Percentiles rank a stretch among this genome's conserved stretches.
phyloP scores from a whole-genome alignment of 345 rosid genomes.

The Eucalyptus virginea region DNA sequence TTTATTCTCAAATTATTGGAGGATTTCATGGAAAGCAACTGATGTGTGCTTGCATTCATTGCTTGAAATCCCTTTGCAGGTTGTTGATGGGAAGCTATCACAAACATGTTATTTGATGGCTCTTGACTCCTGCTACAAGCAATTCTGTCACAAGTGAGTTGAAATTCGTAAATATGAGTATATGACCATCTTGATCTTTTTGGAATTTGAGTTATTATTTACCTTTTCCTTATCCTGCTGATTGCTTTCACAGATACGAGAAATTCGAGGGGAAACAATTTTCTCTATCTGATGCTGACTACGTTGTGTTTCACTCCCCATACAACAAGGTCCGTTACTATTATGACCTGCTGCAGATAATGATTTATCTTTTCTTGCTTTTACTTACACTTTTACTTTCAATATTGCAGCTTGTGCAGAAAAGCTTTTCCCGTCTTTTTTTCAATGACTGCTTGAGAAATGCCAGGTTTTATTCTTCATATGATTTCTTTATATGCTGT shows the following conservation, averaged over 20 bases:
- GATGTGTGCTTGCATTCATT: not conserved
- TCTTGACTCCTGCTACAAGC: constrained; percentile 84
- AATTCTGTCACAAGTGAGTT: constrained; percentile 73
- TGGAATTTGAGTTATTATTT: not conserved
- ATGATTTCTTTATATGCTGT: not conserved
- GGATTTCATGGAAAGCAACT: not conserved
- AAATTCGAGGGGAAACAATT: constrained; percentile 78
- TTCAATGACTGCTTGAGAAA: constrained; percentile 75
- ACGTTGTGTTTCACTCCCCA: constrained; percentile 93
- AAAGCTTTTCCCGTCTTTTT: constrained; percentile 90
- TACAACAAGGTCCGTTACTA: constrained; percentile 69
- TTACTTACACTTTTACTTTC: not conserved
- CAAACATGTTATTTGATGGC: constrained; percentile 99
- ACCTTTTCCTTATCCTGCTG: not conserved
- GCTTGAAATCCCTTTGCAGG: constrained; percentile 30
- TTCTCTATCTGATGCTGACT: constrained; percentile 67
- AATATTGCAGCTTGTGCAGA: constrained; percentile 89
- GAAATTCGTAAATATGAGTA: not conserved
- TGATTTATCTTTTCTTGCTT: not conserved
- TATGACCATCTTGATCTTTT: not conserved
- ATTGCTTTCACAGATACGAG: constrained; percentile 48
- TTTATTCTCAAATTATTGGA: not conserved
- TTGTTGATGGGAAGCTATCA: constrained; percentile 98
- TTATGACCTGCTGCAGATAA: not conserved
- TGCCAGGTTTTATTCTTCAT: constrained; percentile 51